Base-by-base conservation (phyloP, 2,329 filamentous ascomycete species). In the Botryotinia convoluta region DNA sequence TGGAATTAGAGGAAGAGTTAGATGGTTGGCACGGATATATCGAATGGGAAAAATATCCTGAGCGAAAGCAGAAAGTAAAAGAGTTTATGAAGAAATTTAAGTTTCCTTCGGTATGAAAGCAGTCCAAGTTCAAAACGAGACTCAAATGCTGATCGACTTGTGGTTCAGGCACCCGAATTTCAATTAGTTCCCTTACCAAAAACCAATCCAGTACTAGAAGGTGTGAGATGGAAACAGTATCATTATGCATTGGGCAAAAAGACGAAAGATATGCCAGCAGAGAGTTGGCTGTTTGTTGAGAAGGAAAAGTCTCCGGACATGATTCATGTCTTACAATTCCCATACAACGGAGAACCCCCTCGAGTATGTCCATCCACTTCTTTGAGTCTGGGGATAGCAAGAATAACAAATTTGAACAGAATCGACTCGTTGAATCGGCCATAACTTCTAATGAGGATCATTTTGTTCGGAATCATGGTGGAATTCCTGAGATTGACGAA, bases 401-500 rank as follows among this genome's bases (percentile, higher is more conserved):
- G 14, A 61, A 39, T 69, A 45, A 70, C 39, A 35, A 16, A 32
- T 14, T 18, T 18, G 14, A 48, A 60, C 26, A 78, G 59, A 59
- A 51, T 22, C 84, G 87, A 2, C 83, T 92, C 0, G 85, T 90
- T 0, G 85, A 85, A 26, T 84, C 86, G 35, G 77, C 80, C 0
- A 85, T 93, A 57, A 93, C 91, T 0, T 83, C 85, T 0, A 93
- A 92, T 74, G 76, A 83, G 6, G 82, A 87, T n/a, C 87, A 90
- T 76, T 93, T 92, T 76, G 88, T 93, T 0, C 85, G 91, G 12
- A 93, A 93, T 74, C 91, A 93, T 75, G 91, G 91, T 16, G 91
- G 91, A 0, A 89, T 93, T 29, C 92, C 92, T 0, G 83, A 87
- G 12, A 92, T 93, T 71, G 85, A 91, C 14, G 82, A 85, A 39